Conservation (phyloP, 2,329 filamentous ascomycete genomes). For the Nigrospora sphaerica region DNA sequence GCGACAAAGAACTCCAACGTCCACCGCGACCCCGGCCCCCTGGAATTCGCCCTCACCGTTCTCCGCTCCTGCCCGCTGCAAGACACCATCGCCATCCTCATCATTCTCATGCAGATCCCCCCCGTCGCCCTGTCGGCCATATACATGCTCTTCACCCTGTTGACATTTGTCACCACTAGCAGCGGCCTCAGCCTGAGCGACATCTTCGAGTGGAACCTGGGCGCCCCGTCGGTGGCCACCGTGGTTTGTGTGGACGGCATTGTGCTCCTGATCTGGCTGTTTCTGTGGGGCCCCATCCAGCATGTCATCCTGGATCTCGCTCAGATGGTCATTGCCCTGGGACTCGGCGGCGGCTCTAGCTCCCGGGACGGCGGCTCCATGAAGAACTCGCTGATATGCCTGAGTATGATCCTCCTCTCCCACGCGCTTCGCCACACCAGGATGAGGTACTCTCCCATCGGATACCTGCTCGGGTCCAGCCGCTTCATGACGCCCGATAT, state of each 20-base stretch:
- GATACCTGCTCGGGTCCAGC: conserved; percentile 37
- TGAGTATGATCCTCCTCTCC: conserved; percentile 56
- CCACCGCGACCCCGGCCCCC: conserved; percentile 63
- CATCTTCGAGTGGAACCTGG: conserved; percentile 81
- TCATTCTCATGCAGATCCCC: conserved; percentile 87
- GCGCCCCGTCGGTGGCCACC: conserved; percentile 78
- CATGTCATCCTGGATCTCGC: conserved; percentile 84
- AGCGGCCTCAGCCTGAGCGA: conserved; percentile 80
- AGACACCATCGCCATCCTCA: conserved; percentile 94
- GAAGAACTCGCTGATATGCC: conserved; percentile 64
- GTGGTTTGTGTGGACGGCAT: conserved; percentile 78
- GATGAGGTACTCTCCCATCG: conserved; percentile 38
- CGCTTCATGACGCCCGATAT: conserved; percentile 37
- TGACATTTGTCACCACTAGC: conserved; percentile 83
- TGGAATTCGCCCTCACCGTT: conserved; percentile 78
- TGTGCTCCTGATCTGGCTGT: conserved; percentile 78
- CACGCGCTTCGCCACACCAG: conserved; percentile 44
- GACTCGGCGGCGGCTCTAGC: conserved; percentile 73
- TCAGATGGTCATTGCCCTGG: conserved; percentile 88
- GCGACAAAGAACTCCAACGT: conserved; percentile 60
- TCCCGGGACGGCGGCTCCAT: conserved; percentile 58
- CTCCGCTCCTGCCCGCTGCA: conserved; percentile 83
- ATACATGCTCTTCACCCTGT: conserved; percentile 84
- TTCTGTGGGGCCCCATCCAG: conserved; percentile 81
- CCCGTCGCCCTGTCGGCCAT: conserved; percentile 82